phyloP scores from a whole-genome alignment of 306 rosid species.

The Biancaea sappan region DNA sequence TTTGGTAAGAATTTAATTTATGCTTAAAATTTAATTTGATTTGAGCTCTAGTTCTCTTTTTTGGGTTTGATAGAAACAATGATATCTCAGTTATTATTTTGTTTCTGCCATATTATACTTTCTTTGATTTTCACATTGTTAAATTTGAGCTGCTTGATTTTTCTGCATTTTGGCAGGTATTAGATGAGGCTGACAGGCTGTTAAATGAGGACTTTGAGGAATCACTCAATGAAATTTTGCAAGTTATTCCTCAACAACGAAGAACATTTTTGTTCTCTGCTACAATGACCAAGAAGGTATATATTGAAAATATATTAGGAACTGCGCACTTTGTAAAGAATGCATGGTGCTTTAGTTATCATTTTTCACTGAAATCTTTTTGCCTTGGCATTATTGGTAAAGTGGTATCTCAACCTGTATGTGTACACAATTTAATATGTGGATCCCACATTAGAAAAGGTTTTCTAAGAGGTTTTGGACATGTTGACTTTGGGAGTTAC shows the following conservation, averaged over 20 bases:
- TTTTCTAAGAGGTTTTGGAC: too few relatives aligned
- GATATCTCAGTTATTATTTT: not conserved
- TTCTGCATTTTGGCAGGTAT: slow-evolving; percentile 60
- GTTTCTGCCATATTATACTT: slow-evolving; percentile 6
- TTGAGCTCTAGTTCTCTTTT: not conserved
- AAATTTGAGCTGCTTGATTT: slow-evolving; percentile 27
- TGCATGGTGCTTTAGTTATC: not conserved
- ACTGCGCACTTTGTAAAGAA: not conserved
- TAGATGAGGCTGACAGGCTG: slow-evolving; percentile 94
- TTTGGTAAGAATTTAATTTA: slow-evolving; percentile 63
- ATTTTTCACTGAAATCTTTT: not conserved
- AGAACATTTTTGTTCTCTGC: slow-evolving; percentile 92
- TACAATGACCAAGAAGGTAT: slow-evolving; percentile 95
- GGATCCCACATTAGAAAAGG: too few relatives aligned
- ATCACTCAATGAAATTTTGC: slow-evolving; percentile 74
- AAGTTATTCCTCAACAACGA: slow-evolving; percentile 65
- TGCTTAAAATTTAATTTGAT: not conserved
- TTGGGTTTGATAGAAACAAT: slow-evolving; percentile 1
- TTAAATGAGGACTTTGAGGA: slow-evolving; percentile 87
- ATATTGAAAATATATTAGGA: not conserved
- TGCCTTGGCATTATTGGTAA: too few relatives aligned
- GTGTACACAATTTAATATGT: too few relatives aligned
- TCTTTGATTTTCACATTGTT: slow-evolving; percentile 22
- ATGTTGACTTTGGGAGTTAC: too few relatives aligned
- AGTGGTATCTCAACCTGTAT: too few relatives aligned